Evolutionary conservation across 2,329 filamentous ascomycete species (phyloP), one percentile per base, ranked within the genome.

Genomic region (Sporothrix curviconia): DNA sequence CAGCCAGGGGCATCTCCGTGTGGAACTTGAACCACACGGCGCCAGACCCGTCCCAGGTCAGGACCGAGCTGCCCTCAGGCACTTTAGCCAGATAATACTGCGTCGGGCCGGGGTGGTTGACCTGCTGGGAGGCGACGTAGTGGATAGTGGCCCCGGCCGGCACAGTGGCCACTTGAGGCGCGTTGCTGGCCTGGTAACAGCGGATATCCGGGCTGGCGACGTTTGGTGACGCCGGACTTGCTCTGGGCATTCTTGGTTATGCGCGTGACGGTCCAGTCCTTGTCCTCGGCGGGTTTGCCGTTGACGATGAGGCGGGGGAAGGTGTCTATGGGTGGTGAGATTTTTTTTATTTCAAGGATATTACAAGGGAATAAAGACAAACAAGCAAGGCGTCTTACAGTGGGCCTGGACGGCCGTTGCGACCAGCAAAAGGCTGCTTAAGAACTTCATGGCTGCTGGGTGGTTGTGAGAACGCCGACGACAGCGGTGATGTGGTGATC

Each of bases 1-100:
- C 59, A 2, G 62, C 56, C 6, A 64, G 44, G 34, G 65, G 64
- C 58, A 65, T 61, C 59, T 69, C 66, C 39, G 70, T 64, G 62
- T 68, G 69, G 44, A 73, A 68, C 65, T 72, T 73, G 66, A 73
- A 72, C 70, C 70, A 73, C 22, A 68, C 66, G 3, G 64, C 61
- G 9, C 69, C 71, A 7, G 64, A 60, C 3, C 69, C 69, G 56
- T 69, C 67, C 66, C 68, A 72, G 12, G 58, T 65, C 19, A 65
- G 61, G 12, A 67, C 66, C 15, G 66, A 65, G 57, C 68, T 61
- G 8, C 71, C 71, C 5, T 63, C 62, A 5, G 71, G 70, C 2
- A 67, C 70, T 61, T 69, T 69, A 60, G 71, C 70, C 63, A 73
- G 64, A 64, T 71, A 72, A 36, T 69, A 67, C 42, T 67, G 66